Percentiles rank a stretch among this genome's conserved stretches.
phyloP scores from a whole-genome alignment of 2,329 filamentous ascomycete species.

The Diaporthe citrichinensis region DNA sequence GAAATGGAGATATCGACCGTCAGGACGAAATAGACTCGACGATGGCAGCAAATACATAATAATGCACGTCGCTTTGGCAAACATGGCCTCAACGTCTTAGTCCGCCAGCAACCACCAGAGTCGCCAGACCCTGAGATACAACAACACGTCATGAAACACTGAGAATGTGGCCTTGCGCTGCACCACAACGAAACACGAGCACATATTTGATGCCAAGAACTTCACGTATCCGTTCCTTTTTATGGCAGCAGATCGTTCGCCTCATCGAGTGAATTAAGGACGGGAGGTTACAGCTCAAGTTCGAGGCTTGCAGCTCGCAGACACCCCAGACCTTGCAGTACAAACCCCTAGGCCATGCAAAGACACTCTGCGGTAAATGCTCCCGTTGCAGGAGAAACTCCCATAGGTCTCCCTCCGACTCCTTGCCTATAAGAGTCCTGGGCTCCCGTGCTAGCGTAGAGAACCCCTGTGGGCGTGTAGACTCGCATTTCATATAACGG shows the following conservation, averaged over 20 bases:
- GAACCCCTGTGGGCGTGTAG: neutral
- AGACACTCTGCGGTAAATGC: neutral
- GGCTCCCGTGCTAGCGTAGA: neutral
- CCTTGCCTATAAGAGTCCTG: neutral
- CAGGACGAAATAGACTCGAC: neutral
- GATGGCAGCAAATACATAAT: neutral
- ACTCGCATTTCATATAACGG: neutral
- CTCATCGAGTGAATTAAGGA: slow-evolving; percentile 9
- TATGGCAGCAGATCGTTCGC: neutral
- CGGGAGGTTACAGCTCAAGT: neutral
- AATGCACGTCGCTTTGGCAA: neutral
- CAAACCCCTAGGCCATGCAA: slow-evolving; percentile 5
- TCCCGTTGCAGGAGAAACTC: slow-evolving; percentile 12
- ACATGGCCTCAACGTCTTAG: too few relatives aligned
- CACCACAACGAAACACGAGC: neutral
- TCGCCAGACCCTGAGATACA: neutral
- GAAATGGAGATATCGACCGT: neutral
- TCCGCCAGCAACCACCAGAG: neutral
- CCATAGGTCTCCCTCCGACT: neutral
- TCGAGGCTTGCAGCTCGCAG: slow-evolving; percentile 19
- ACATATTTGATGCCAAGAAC: neutral
- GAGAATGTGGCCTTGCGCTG: neutral
- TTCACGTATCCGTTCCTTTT: neutral
- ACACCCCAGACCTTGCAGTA: slow-evolving; percentile 25
- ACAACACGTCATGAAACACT: neutral